Conservation (phyloP, 306 rosid genomes). For the Ceratonia siliqua region DNA sequence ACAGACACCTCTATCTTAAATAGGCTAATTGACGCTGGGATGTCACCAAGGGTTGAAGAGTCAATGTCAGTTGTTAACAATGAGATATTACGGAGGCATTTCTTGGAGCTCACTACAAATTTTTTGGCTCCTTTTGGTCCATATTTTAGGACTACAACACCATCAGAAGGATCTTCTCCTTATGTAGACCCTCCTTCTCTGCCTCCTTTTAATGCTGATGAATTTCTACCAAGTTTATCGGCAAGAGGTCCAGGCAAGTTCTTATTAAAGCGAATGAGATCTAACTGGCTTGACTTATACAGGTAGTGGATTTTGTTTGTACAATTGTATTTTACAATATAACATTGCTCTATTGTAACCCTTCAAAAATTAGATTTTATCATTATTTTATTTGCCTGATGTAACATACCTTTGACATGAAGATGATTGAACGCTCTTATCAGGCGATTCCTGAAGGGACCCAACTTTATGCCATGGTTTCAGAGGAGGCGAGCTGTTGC, state of each 20-base stretch:
- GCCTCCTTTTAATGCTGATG: conserved; percentile 69
- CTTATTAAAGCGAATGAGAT: conserved; percentile 81
- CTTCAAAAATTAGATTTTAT: not conserved
- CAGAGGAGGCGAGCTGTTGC: conserved; percentile 78
- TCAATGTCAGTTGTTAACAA: conserved; percentile 97
- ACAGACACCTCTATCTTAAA: conserved; percentile 88
- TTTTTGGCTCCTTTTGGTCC: conserved; percentile 96
- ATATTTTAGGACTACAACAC: conserved; percentile 73
- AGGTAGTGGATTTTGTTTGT: conserved; percentile 67
- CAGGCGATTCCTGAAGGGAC: conserved; percentile 87
- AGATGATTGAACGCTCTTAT: conserved; percentile 28
- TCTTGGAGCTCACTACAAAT: conserved; percentile 90
- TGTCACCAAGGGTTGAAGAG: conserved; percentile 89
- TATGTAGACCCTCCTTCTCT: conserved; percentile 71
- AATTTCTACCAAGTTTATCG: conserved; percentile 73
- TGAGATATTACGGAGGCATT: conserved; percentile 88
- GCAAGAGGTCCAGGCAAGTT: conserved; percentile 97
- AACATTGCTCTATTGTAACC: not conserved
- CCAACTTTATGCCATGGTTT: conserved; percentile 93
- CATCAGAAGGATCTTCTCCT: conserved; percentile 87
- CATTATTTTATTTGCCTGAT: conserved; percentile 16
- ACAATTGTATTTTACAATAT: not conserved
- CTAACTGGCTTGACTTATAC: conserved; percentile 92
- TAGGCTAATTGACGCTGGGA: conserved; percentile 91
- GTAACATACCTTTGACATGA: conserved; percentile 9